These are phyloP conservation scores for Lindgomyces ingoldianus DNA, from an alignment of 495 filamentous ascomycete species.

Conservation along the genomic window DNA sequence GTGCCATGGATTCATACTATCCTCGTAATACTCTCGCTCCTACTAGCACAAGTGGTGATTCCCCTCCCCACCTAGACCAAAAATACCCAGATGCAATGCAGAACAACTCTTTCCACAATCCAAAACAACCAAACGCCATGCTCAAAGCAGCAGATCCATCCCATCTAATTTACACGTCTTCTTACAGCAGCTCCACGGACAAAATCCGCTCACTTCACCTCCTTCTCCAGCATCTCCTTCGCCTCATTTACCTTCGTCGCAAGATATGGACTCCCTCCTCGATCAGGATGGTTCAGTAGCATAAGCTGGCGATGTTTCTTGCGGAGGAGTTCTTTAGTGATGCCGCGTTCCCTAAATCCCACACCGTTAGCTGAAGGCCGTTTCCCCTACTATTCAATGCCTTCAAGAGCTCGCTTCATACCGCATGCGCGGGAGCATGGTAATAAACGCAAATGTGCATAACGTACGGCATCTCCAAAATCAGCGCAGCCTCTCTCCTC, in stretches of 20 bases:
- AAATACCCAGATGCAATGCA: not conserved
- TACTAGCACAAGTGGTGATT: not conserved
- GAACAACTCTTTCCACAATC: not conserved
- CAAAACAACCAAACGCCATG: not conserved
- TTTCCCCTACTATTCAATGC: no score
- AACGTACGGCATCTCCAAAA: conserved; percentile 83
- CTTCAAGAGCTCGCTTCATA: no score
- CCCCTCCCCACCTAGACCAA: not conserved
- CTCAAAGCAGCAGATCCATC: not conserved
- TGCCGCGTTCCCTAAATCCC: conserved; percentile 67
- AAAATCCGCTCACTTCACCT: conserved; percentile 10
- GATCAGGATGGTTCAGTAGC: conserved; percentile 97
- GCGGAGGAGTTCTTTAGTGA: conserved; percentile 89
- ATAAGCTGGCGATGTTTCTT: conserved; percentile 96
- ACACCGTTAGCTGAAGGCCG: conserved; percentile 23
- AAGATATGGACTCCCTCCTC: conserved; percentile 92
- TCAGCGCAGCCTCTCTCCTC: conserved; percentile 83
- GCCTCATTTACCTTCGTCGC: conserved; percentile 98
- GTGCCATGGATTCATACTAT: no score
- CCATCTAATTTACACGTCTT: not conserved
- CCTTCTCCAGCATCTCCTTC: conserved; percentile 92
- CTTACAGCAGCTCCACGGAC: not conserved
- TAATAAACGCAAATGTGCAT: not conserved
- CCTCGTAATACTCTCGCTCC: no score
- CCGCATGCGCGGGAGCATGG: not conserved